Conservation (phyloP, 345 rosid species). For the Ceriops tagal region DNA sequence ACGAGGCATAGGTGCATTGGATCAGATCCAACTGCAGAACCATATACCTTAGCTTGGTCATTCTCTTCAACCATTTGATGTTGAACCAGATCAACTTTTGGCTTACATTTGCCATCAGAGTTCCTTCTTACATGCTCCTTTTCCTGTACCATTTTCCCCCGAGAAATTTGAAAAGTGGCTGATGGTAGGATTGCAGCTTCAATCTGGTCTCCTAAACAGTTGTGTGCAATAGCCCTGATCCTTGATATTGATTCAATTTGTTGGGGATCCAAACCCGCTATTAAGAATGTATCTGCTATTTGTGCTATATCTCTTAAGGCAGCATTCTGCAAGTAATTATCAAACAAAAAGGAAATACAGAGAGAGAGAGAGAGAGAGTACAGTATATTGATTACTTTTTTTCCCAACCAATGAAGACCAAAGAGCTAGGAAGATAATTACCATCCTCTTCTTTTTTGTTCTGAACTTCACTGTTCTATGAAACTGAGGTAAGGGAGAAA, state of each 20-base stretch:
- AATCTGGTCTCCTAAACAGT: constrained; percentile 74
- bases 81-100: constrained; percentile 58
- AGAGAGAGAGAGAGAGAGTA: no score
- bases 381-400: not conserved
- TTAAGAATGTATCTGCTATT: constrained; percentile 68
- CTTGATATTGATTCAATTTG: constrained; percentile 63
- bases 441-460: constrained; percentile 48
- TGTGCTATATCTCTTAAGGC: constrained; percentile 75
- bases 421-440: constrained; percentile 27
- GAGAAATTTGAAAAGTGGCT: constrained; percentile 41
- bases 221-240: constrained; percentile 71
- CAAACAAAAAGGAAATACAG: not conserved
- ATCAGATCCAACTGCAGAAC: constrained; percentile 11
- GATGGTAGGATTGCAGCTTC: constrained; percentile 39
- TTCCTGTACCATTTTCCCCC: constrained; percentile 68
- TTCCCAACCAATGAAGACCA: constrained; percentile 1
- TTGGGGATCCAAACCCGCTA: constrained; percentile 61
- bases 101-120: constrained; percentile 57
- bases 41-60: constrained; percentile 11
- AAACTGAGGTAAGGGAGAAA: constrained; percentile 73
- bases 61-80: constrained; percentile 34
- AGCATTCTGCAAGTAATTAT: constrained; percentile 48
- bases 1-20: constrained; percentile 11
- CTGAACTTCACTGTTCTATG: constrained; percentile 36
- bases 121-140: constrained; percentile 82